phyloP scores from a whole-genome alignment of 768 basidiomycete species.

The Suillus subaureus region DNA sequence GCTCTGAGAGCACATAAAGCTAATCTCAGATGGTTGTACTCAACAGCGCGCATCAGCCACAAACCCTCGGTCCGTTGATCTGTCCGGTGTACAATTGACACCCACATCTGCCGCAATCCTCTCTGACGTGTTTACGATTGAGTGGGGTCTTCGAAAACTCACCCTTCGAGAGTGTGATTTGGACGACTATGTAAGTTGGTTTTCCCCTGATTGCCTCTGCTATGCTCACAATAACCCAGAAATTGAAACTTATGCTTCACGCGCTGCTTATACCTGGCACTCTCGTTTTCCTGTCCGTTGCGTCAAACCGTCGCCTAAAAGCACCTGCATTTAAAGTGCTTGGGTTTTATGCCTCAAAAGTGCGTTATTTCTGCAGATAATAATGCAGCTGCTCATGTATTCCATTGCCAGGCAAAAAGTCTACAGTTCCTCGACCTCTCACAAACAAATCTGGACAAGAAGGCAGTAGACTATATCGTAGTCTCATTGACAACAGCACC shows the following conservation, averaged over 20 bases:
- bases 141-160: conserved; percentile 90
- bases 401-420: conserved; percentile 57
- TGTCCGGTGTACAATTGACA: conserved; percentile 80
- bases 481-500: conserved; percentile 53
- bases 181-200: conserved; percentile 65
- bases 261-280: conserved; percentile 83
- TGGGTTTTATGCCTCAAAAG: conserved; percentile 80
- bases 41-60: conserved; percentile 52
- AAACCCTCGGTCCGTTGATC: conserved; percentile 71
- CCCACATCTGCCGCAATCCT: conserved; percentile 73
- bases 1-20: not conserved
- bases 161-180: conserved; percentile 86
- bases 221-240: conserved; percentile 40
- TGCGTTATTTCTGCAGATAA: conserved; percentile 26
- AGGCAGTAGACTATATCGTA: conserved; percentile 79
- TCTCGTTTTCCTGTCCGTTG: conserved; percentile 81
- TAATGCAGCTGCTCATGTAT: not conserved
- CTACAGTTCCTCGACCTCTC: conserved; percentile 91
- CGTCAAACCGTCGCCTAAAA: conserved; percentile 85
- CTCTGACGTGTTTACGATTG: conserved; percentile 88
- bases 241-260: conserved; percentile 88
- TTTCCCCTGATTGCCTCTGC: not conserved
- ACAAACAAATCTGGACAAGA: conserved; percentile 83
- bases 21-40: conserved; percentile 9
- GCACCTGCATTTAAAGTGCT: conserved; percentile 74